These are phyloP conservation scores for Pyrus hybrid DNA, from an alignment of 331 rosid genomes.

Conservation along the genomic window DNA sequence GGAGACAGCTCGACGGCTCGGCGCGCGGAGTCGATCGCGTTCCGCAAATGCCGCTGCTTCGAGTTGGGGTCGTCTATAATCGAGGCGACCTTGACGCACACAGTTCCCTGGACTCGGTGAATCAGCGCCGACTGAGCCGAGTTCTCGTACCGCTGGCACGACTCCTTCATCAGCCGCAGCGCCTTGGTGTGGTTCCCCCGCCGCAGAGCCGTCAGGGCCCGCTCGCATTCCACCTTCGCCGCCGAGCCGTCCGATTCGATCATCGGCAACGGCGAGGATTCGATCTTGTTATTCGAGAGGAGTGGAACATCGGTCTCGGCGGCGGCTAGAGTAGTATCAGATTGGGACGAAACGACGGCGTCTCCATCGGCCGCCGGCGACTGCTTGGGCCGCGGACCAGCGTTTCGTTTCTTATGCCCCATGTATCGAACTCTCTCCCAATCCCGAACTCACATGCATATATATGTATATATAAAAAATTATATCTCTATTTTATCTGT, in stretches of 20 bases:
- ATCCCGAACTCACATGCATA: conserved; percentile 69
- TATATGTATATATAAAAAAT: conserved; percentile 10
- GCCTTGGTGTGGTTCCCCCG: conserved; percentile 92
- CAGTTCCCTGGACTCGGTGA: conserved; percentile 81
- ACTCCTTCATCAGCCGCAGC: conserved; percentile 75
- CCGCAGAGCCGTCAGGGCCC: conserved; percentile 70
- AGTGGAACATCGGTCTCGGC: conserved; percentile 16
- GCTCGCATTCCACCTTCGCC: conserved; percentile 78
- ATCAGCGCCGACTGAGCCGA: conserved; percentile 49
- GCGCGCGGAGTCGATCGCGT: conserved; percentile 75
- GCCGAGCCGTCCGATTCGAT: conserved; percentile 44
- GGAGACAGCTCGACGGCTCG: conserved; percentile 73
- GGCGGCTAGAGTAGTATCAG: conserved; percentile 10
- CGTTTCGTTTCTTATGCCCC: conserved; percentile 80
- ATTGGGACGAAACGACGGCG: conserved; percentile 12
- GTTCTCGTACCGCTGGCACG: conserved; percentile 43
- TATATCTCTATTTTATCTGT: neutral
- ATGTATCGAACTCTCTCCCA: conserved; percentile 34
- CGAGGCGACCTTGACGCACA: conserved; percentile 62
- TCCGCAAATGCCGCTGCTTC: conserved; percentile 67
- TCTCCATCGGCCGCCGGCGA: conserved; percentile 55
- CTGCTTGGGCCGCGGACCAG: conserved; percentile 54
- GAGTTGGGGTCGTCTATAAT: conserved; percentile 52
- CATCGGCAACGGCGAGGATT: conserved; percentile 13
- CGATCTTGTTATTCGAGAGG: conserved; percentile 33